Percentiles rank a stretch among this genome's conserved stretches.
These are phyloP conservation scores for Pogostemon cablin DNA, from an alignment of 257 asterid genomes.

Conservation along the genomic window DNA sequence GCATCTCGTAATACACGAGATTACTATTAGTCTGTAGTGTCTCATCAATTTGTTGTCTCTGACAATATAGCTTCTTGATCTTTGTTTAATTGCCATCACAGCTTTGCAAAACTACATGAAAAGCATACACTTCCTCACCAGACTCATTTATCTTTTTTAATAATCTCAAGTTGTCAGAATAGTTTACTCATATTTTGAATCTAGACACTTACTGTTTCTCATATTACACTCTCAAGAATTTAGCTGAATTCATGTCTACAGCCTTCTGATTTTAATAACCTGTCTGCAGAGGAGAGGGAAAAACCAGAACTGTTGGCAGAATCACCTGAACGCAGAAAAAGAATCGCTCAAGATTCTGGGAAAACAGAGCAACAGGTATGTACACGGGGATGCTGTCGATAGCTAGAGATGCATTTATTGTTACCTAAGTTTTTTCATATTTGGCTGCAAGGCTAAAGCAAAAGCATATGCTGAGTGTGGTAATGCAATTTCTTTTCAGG, in stretches of 20 bases:
- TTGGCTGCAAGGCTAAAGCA: no score
- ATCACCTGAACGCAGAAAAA: conserved; percentile 76
- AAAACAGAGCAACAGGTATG: conserved; percentile 95
- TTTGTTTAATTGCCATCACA: conserved; percentile 11
- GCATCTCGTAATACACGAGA: background rate
- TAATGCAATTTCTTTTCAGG: conserved; percentile 45
- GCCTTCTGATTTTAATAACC: conserved; percentile 31
- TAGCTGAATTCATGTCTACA: conserved; percentile 19
- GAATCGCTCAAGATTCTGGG: conserved; percentile 85
- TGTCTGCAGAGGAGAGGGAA: conserved; percentile 88
- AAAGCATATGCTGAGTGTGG: background rate
- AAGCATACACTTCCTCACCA: background rate
- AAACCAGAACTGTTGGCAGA: conserved; percentile 93
- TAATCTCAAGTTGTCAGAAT: conserved; percentile 9
- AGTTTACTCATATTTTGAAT: conserved; percentile 21
- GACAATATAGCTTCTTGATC: background rate
- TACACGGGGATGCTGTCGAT: conserved; percentile 24
- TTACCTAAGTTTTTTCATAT: conserved; percentile 4
- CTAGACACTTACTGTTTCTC: background rate
- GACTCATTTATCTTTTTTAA: conserved; percentile 10
- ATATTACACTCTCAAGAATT: background rate
- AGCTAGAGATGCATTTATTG: background rate
- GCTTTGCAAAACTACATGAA: background rate
- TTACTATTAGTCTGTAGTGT: conserved; percentile 15
- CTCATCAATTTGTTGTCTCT: conserved; percentile 21